Percentiles rank a stretch among this genome's conserved stretches.
Evolutionary conservation across 805 yeast genomes (phyloP).

Genomic region (Wickerhamomyces sydowiorum): DNA sequence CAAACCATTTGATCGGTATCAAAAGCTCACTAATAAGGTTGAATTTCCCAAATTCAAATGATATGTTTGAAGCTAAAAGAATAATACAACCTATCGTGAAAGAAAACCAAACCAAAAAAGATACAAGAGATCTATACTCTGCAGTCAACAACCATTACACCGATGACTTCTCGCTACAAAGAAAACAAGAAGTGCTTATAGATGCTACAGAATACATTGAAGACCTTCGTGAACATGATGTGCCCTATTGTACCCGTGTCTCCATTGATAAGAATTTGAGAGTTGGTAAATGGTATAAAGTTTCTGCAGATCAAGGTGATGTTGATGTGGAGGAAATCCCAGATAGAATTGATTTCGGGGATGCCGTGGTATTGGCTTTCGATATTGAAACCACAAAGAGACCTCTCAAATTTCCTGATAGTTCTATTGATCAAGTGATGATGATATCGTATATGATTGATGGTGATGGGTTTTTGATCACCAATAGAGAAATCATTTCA

Average conservation of each 20-base stretch:
- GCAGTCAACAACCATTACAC: slow-evolving; percentile 36
- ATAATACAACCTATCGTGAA: slow-evolving; percentile 61
- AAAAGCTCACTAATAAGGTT: slow-evolving; percentile 59
- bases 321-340: slow-evolving; percentile 51
- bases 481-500: slow-evolving; percentile 89
- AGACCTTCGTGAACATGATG: slow-evolving; percentile 91
- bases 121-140: slow-evolving; percentile 62
- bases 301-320: slow-evolving; percentile 55
- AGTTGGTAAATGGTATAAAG: slow-evolving; percentile 95
- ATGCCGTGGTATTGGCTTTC: slow-evolving; percentile 93
- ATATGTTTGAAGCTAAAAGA: slow-evolving; percentile 71
- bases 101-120: slow-evolving; percentile 56
- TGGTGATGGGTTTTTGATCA: slow-evolving; percentile 91
- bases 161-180: slow-evolving; percentile 13
- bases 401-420: slow-evolving; percentile 92
- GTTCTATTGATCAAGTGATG: slow-evolving; percentile 88
- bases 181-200: slow-evolving; percentile 17
- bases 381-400: slow-evolving; percentile 98
- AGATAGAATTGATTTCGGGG: slow-evolving; percentile 89
- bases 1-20: slow-evolving; percentile 83
- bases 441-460: slow-evolving; percentile 99
- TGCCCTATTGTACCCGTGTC: slow-evolving; percentile 93
- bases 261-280: slow-evolving; percentile 85
- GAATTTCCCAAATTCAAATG: slow-evolving; percentile 67
- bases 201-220: slow-evolving; percentile 64